Evolutionary conservation across 2,329 filamentous ascomycete species (phyloP).

Genomic region (Coniochaeta sp.): DNA sequence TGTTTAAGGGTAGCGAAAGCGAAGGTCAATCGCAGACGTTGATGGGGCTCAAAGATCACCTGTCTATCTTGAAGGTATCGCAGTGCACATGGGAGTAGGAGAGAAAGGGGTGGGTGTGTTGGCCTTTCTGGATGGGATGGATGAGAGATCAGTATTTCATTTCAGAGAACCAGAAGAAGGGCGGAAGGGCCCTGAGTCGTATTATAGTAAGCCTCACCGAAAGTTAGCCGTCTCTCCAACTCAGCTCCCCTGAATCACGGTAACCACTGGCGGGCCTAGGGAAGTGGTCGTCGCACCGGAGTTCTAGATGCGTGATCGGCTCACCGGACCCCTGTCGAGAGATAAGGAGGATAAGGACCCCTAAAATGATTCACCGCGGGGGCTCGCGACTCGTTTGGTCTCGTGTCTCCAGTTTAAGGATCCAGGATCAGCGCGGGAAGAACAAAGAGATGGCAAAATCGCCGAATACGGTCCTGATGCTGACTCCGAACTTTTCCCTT

Average conservation of each 20-base stretch:
- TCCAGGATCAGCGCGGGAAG: background rate
- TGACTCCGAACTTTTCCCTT: background rate
- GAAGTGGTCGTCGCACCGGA: background rate
- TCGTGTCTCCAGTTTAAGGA: background rate
- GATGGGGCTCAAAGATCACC: background rate
- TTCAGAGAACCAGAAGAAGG: background rate
- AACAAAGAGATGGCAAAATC: background rate
- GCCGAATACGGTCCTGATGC: background rate
- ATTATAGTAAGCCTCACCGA: slow-evolving; percentile 1
- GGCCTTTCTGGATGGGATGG: background rate
- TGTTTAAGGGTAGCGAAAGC: background rate
- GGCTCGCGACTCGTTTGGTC: background rate
- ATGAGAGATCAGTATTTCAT: background rate
- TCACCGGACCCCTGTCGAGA: background rate
- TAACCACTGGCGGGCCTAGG: background rate
- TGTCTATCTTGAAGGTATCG: background rate
- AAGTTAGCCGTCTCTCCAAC: background rate
- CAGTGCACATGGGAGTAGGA: background rate
- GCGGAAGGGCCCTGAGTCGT: background rate
- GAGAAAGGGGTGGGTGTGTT: background rate
- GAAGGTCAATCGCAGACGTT: too few relatives aligned
- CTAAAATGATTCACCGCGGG: background rate
- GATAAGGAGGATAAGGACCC: slow-evolving; percentile 3
- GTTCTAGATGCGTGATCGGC: slow-evolving; percentile 2
- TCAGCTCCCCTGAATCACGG: background rate